phyloP scores from a whole-genome alignment of 2,329 filamentous ascomycete species.

The Claviceps sp. region DNA sequence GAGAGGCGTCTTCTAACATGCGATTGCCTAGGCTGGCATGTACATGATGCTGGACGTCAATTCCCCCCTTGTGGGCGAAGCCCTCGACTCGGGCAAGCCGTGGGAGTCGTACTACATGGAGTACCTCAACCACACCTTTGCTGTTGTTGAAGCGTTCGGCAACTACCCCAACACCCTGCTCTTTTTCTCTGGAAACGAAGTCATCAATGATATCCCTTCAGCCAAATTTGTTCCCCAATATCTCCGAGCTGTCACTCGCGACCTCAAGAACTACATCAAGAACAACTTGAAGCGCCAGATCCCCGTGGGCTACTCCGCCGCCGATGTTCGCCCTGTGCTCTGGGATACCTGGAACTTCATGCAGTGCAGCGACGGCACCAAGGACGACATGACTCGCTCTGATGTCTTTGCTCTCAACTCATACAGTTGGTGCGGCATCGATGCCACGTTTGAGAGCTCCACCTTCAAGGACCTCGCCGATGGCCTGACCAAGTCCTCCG shows the following conservation, averaged over 20 bases:
- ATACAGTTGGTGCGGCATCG: constrained; percentile 54
- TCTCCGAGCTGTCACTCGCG: constrained; percentile 60
- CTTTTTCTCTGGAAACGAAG: constrained; percentile 71
- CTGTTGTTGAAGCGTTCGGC: constrained; percentile 53
- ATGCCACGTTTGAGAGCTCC: constrained; percentile 48
- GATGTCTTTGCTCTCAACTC: constrained; percentile 68
- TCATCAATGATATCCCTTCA: constrained; percentile 53
- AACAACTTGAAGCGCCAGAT: constrained; percentile 54
- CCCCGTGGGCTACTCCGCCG: constrained; percentile 69
- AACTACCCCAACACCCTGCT: constrained; percentile 53
- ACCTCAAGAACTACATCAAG: constrained; percentile 70
- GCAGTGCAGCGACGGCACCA: constrained; percentile 47
- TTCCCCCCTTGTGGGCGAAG: constrained; percentile 46
- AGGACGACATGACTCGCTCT: constrained; percentile 47
- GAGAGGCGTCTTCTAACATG: background rate
- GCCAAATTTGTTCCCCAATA: constrained; percentile 54
- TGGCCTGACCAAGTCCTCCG: constrained; percentile 50
- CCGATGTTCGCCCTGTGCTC: constrained; percentile 61
- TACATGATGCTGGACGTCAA: constrained; percentile 60
- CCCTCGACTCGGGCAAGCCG: constrained; percentile 39
- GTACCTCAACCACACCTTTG: constrained; percentile 55
- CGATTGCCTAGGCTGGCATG: constrained; percentile 38
- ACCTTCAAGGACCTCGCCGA: constrained; percentile 50
- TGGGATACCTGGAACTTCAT: constrained; percentile 66
- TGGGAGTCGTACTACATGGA: constrained; percentile 45